These are phyloP conservation scores for Umbellularia californica DNA, from an alignment of 164 flowering plant genomes.

Conservation along the genomic window DNA sequence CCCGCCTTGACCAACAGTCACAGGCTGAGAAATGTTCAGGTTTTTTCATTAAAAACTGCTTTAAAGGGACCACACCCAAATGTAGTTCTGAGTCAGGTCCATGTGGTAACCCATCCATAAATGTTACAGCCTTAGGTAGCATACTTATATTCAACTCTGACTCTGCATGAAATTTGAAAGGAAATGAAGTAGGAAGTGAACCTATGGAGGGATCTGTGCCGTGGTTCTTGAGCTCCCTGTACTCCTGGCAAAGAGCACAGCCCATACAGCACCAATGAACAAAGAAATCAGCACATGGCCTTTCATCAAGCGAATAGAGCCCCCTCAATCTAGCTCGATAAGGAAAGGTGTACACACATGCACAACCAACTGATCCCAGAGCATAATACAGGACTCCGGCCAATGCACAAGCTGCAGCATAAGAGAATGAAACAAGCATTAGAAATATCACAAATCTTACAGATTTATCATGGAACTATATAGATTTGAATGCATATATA, in stretches of 20 bases:
- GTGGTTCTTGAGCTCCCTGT: conserved; percentile 42
- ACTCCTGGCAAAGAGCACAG: conserved; percentile 55
- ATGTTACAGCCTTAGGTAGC: background rate
- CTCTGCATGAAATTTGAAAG: background rate
- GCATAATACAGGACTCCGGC: conserved; percentile 42
- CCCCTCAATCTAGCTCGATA: conserved; percentile 48
- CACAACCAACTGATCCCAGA: conserved; percentile 34
- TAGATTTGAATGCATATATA: too few species aligned
- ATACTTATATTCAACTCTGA: background rate
- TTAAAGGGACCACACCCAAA: background rate
- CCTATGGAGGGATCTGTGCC: conserved; percentile 27
- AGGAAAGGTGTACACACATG: conserved; percentile 44
- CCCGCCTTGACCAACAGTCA: too few species aligned
- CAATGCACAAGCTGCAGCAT: conserved; percentile 38
- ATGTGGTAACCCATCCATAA: too few species aligned
- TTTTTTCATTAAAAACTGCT: background rate
- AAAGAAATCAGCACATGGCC: conserved; percentile 40
- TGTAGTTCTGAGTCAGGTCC: too few species aligned
- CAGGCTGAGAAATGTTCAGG: too few species aligned
- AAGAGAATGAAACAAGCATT: background rate
- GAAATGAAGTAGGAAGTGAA: background rate
- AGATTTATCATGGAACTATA: too few species aligned
- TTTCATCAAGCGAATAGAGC: conserved; percentile 37
- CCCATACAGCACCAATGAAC: conserved; percentile 44
- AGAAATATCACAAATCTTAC: background rate